Conservation (phyloP, 331 rosid genomes). For the Quercus phellos region DNA sequence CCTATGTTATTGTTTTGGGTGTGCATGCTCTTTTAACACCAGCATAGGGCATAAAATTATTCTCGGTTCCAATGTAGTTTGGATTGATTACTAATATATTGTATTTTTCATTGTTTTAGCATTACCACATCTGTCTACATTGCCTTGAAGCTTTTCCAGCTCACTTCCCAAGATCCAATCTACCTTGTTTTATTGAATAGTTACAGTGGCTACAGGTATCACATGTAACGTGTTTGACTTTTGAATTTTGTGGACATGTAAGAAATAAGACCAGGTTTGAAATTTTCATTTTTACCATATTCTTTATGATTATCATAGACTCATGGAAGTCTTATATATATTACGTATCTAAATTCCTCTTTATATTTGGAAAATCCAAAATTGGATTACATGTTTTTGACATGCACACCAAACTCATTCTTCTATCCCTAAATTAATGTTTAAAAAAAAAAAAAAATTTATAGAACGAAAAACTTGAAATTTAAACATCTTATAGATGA, state of each 20-base stretch:
- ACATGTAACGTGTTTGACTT: not conserved
- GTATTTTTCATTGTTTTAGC: slow-evolving; percentile 38
- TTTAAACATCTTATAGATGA: too few relatives aligned
- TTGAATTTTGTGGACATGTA: not conserved
- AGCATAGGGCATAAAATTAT: not conserved
- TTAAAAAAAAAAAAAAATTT: too few relatives aligned
- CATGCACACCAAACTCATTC: too few relatives aligned
- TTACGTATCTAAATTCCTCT: not conserved
- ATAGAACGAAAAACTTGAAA: too few relatives aligned
- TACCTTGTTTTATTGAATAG: slow-evolving; percentile 48
- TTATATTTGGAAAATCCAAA: not conserved
- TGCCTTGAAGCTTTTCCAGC: slow-evolving; percentile 50
- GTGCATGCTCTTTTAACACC: not conserved
- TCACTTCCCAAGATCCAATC: slow-evolving; percentile 57
- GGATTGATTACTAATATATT: slow-evolving; percentile 10
- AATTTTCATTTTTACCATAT: not conserved
- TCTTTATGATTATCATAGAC: not conserved
- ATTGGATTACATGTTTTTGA: too few relatives aligned
- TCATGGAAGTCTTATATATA: not conserved
- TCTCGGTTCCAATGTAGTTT: not conserved
- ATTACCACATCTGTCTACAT: slow-evolving; percentile 55
- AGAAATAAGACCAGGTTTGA: not conserved
- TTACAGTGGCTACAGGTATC: slow-evolving; percentile 38
- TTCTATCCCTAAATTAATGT: too few relatives aligned
- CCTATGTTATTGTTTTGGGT: not conserved